A percentile compares a stretch with the other conserved stretches of the same genome.
Evolutionary conservation across 768 basidiomycete species (phyloP).

Genomic region (Lyophyllum semitale): DNA sequence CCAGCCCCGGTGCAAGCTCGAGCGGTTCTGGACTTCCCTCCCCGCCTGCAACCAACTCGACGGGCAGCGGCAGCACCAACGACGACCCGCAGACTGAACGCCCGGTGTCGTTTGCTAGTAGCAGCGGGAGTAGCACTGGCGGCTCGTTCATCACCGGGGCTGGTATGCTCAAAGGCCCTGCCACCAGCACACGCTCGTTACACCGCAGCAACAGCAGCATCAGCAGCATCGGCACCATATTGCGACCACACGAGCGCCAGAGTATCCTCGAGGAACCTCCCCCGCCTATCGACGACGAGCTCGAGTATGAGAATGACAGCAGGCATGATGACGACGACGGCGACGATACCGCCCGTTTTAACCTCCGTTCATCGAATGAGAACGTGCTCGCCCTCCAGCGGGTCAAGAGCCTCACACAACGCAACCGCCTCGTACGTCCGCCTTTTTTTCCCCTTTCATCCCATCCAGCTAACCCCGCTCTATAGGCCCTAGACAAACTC

Average conservation of each 20-base stretch:
- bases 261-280: conserved; percentile 54
- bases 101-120: conserved; percentile 27
- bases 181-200: conserved; percentile 17
- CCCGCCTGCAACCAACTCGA: conserved; percentile 85
- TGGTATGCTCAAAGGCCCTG: conserved; percentile 40
- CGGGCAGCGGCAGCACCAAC: conserved; percentile 71
- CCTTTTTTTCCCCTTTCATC: conserved; percentile 17
- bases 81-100: conserved; percentile 53
- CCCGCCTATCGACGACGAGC: conserved; percentile 1
- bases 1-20: conserved; percentile 58
- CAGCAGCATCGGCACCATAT: conserved; percentile 13
- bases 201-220: conserved; percentile 16
- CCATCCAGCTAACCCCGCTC: conserved; percentile 2
- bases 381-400: conserved; percentile 64
- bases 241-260: conserved; percentile 5
- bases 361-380: conserved; percentile 48
- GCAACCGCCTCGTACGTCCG: conserved; percentile 68
- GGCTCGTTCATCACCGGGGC: conserved; percentile 3
- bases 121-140: conserved; percentile 31
- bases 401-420: conserved; percentile 68
- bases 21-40: conserved; percentile 72
- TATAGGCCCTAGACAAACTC: conserved; percentile 70
- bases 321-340: conserved; percentile 58
- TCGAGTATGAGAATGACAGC: neutral
- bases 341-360: conserved; percentile 51